Percentiles rank a stretch among this genome's conserved stretches.
These are phyloP conservation scores for Pharus latifolius DNA, from an alignment of 176 grass and related monocot species.

Conservation along the genomic window DNA sequence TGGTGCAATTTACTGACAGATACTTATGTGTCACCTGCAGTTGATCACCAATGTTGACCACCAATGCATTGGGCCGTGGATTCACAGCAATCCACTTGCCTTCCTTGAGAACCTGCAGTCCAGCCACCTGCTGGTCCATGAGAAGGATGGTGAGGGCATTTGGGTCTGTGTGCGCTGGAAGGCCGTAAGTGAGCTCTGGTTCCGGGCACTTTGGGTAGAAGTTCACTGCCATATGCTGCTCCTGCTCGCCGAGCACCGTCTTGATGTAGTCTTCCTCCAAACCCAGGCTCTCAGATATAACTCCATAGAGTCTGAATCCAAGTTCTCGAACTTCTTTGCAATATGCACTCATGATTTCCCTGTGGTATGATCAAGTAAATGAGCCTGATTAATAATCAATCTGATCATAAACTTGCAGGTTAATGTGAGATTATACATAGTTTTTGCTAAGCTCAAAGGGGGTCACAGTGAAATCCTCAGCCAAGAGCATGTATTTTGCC, in stretches of 20 bases:
- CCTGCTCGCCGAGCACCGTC: constrained; percentile 54
- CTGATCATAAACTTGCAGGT: not conserved
- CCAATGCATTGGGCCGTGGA: constrained; percentile 42
- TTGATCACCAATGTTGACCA: constrained; percentile 83
- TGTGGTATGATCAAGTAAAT: not conserved
- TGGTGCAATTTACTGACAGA: not conserved
- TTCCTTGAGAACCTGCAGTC: constrained; percentile 55
- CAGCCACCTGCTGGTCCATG: constrained; percentile 58
- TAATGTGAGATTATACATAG: no score
- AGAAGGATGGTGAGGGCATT: constrained; percentile 86
- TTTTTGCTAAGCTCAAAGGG: not conserved
- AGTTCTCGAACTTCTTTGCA: constrained; percentile 41
- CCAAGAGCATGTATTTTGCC: not conserved
- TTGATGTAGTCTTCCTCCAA: constrained; percentile 35
- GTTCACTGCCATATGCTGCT: constrained; percentile 88
- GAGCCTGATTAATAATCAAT: not conserved
- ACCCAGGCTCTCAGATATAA: constrained; percentile 60
- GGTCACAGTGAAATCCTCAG: not conserved
- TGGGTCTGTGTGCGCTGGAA: constrained; percentile 80
- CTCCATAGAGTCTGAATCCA: constrained; percentile 39
- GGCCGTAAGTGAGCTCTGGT: constrained; percentile 70
- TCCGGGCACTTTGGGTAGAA: constrained; percentile 84
- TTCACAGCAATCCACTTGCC: constrained; percentile 70
- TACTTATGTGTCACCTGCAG: constrained; percentile 37
- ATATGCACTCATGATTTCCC: constrained; percentile 57